Evolutionary conservation across 495 filamentous ascomycete genomes (phyloP).

Genomic region (Talaromyces proteolyticus): DNA sequence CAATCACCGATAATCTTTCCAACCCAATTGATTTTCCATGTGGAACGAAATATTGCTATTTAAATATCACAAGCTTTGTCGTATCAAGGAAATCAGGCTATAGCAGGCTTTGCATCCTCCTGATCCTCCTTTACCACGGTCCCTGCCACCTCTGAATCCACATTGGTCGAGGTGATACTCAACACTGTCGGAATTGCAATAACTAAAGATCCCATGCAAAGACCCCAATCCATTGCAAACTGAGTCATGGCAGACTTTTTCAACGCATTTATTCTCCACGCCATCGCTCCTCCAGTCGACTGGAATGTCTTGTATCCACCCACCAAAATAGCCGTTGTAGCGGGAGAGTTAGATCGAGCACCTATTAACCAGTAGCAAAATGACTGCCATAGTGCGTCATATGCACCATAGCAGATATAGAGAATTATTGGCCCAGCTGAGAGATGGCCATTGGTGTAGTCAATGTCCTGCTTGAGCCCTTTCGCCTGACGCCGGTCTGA

Average conservation of each 20-base stretch:
- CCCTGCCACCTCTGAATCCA: slow-evolving; percentile 30
- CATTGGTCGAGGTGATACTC: slow-evolving; percentile 25
- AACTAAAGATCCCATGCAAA: slow-evolving; percentile 60
- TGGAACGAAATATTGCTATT: neutral
- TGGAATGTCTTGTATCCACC: slow-evolving; percentile 94
- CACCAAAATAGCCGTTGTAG: slow-evolving; percentile 78
- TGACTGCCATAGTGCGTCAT: slow-evolving; percentile 59
- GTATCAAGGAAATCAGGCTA: neutral
- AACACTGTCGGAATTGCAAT: slow-evolving; percentile 65
- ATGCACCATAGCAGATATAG: slow-evolving; percentile 50
- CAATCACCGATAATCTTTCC: too few relatives aligned
- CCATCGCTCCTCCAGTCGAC: slow-evolving; percentile 78
- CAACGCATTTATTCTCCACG: slow-evolving; percentile 68
- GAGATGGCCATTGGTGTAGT: slow-evolving; percentile 22
- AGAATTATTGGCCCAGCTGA: slow-evolving; percentile 47
- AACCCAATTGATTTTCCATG: too few relatives aligned
- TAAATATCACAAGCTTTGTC: neutral
- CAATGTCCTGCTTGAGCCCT: slow-evolving; percentile 32
- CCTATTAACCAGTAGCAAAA: slow-evolving; percentile 86
- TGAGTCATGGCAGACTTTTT: slow-evolving; percentile 53
- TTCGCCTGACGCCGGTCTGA: slow-evolving; percentile 21
- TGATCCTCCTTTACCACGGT: neutral
- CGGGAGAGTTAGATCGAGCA: slow-evolving; percentile 76
- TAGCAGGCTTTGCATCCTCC: neutral
- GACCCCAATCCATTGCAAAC: slow-evolving; percentile 56